Base-by-base conservation (phyloP, 139 green algal species). In the Mychonastes homosphaera region DNA sequence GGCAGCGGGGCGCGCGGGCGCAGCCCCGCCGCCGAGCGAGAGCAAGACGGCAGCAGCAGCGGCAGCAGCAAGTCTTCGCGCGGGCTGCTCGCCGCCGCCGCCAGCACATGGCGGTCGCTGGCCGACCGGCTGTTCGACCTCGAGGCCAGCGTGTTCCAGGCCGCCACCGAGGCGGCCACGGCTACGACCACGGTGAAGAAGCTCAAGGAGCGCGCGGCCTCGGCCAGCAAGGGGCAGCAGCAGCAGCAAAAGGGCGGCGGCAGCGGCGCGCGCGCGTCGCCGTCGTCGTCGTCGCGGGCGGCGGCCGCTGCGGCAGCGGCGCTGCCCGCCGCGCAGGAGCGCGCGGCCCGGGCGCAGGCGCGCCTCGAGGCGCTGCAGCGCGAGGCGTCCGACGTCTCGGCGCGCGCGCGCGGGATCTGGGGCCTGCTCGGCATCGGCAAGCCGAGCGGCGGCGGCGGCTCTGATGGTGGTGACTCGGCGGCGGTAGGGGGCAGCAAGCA, bases 111-210 rank as follows among this genome's bases (percentile, higher is more conserved):
- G 72, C 54, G 60, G 2, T 43, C 53, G 29, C 63, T 78, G 39
- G 71, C 68, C 19, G 62, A 60, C 27, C 75, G 72, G 58, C 51
- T 92, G 44, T 88, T 88, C 60, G 81, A 87, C 62, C 49, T 92
- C 41, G 84, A 92, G 66, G 73, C 79, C 3, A 60, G 75, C 12
- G 75, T 92, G 41, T 57, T 76, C 29, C 48, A 68, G 52, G 55
- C 65, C n/a, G 62, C 70, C 8, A 69, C 47, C 27, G 68, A 67
- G 21, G 78, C 75, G n/a, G 56, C 71, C 38, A 67, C 70, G 57
- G 67, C 77, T 61, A 77, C 64, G 8, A 62, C 53, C 13, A 68
- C 45, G 12, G 73, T 77, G 21, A 56, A 58, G 43, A 43, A 49
- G 35, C 28, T 69, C 47, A 16, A 58, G 62, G 26, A 62, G 27